Percentiles rank a stretch among this genome's conserved stretches.
These are phyloP conservation scores for Paramecium tetraurelia DNA, from an alignment of 73 alveolate genomes.

Conservation along the genomic window DNA sequence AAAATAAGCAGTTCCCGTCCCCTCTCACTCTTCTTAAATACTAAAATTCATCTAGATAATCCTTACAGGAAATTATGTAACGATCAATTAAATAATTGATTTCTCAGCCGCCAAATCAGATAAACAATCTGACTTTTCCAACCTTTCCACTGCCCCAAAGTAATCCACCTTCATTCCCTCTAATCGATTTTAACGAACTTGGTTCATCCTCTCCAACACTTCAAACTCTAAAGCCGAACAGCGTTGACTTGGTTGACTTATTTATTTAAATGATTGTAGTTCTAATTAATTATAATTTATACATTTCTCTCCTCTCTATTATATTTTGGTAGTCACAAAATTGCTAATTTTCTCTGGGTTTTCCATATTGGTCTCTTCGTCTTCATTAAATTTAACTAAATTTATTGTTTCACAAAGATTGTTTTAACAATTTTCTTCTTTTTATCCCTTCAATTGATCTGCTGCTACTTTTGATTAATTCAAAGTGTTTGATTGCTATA, in stretches of 20 bases:
- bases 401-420: background rate
- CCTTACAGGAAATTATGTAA: background rate
- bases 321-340: background rate
- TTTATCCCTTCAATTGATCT: background rate
- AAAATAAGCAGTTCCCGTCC: slow-evolving; percentile 23
- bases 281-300: background rate
- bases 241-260: background rate
- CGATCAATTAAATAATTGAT: background rate
- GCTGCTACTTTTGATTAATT: background rate
- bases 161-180: background rate
- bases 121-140: background rate
- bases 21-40: slow-evolving; percentile 38
- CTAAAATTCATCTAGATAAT: background rate
- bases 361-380: background rate
- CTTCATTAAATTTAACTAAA: background rate
- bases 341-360: background rate
- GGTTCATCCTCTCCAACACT: background rate
- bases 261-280: background rate
- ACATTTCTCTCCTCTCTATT: background rate
- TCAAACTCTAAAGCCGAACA: background rate
- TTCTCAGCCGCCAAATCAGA: background rate
- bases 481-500: background rate
- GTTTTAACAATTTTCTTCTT: background rate
- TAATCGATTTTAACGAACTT: background rate
- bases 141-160: background rate